Percentiles rank a stretch among this genome's conserved stretches.
These are phyloP conservation scores for Irpex rosettiformis DNA, from an alignment of 1,284 basidiomycete species.

Conservation along the genomic window DNA sequence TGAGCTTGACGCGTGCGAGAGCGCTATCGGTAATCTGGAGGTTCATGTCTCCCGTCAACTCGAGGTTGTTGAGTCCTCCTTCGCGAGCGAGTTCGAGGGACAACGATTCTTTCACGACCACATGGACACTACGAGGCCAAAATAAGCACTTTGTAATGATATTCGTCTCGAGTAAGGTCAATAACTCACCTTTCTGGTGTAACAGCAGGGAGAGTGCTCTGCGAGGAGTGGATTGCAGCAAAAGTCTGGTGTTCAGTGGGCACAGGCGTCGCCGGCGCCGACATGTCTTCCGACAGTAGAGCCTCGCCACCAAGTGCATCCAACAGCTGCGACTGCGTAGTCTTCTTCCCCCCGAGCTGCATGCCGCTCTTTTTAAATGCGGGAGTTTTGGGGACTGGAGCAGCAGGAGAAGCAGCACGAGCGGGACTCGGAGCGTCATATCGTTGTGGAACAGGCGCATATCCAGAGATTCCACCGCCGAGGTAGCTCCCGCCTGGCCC, in stretches of 20 bases:
- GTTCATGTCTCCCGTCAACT: constrained; percentile 94
- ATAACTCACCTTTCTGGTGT: constrained; percentile 67
- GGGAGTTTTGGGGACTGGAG: constrained; percentile 54
- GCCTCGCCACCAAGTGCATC: constrained; percentile 85
- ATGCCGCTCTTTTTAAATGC: constrained; percentile 96
- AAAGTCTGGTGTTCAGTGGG: constrained; percentile 39
- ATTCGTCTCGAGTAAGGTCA: no score
- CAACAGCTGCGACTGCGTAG: constrained; percentile 81
- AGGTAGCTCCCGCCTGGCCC: constrained; percentile 47
- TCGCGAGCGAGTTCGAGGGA: constrained; percentile 83
- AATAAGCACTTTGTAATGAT: not conserved
- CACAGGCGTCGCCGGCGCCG: constrained; percentile 53
- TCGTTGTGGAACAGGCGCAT: constrained; percentile 62
- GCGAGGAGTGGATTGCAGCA: constrained; percentile 30
- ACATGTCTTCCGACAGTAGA: constrained; percentile 57
- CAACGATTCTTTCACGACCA: constrained; percentile 83
- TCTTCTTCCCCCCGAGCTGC: constrained; percentile 96
- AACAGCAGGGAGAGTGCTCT: constrained; percentile 74
- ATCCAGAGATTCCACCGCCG: constrained; percentile 63
- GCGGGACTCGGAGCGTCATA: constrained; percentile 56
- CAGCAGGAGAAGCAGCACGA: constrained; percentile 49
- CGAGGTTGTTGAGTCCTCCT: constrained; percentile 86
- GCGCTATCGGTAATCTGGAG: constrained; percentile 81
- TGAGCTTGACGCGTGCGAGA: constrained; percentile 75
- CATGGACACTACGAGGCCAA: constrained; percentile 63